Evolutionary conservation across 208 protist genomes (phyloP).

Genomic region (Trypanosoma boissoni): DNA sequence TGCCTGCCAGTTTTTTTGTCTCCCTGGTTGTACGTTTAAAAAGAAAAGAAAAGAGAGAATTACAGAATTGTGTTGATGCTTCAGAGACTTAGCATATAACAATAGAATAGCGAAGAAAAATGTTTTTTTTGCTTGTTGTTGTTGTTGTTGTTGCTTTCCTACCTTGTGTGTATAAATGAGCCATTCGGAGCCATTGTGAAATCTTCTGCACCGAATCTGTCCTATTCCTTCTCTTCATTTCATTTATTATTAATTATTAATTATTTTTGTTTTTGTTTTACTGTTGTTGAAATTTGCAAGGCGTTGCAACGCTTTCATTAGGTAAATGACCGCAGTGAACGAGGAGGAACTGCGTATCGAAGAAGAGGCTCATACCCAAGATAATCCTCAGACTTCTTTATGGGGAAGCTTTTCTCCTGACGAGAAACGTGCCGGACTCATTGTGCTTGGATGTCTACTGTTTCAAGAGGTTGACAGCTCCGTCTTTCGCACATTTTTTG

Average conservation of each 20-base stretch:
- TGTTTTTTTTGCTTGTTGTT: background rate
- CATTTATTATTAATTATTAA: background rate
- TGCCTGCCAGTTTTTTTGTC: no score
- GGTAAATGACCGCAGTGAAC: no score
- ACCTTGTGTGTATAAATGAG: background rate
- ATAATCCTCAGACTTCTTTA: background rate
- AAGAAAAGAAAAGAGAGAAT: background rate
- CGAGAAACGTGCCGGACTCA: constrained; percentile 23
- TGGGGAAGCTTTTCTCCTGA: constrained; percentile 5
- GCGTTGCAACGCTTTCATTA: no score
- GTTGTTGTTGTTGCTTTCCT: background rate
- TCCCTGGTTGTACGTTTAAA: no score
- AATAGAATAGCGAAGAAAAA: no score
- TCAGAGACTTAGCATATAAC: no score
- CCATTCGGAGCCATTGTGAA: no score
- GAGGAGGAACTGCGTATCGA: background rate
- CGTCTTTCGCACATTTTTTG: constrained; percentile 11
- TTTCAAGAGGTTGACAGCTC: constrained; percentile 29
- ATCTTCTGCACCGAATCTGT: background rate
- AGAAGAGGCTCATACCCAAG: background rate
- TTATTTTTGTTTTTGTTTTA: background rate
- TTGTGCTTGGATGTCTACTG: constrained; percentile 23
- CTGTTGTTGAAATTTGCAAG: no score
- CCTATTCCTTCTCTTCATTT: constrained; percentile 2
- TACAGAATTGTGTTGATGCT: no score